phyloP scores from a whole-genome alignment of 2,329 filamentous ascomycete species.

The Apiospora aurea region DNA sequence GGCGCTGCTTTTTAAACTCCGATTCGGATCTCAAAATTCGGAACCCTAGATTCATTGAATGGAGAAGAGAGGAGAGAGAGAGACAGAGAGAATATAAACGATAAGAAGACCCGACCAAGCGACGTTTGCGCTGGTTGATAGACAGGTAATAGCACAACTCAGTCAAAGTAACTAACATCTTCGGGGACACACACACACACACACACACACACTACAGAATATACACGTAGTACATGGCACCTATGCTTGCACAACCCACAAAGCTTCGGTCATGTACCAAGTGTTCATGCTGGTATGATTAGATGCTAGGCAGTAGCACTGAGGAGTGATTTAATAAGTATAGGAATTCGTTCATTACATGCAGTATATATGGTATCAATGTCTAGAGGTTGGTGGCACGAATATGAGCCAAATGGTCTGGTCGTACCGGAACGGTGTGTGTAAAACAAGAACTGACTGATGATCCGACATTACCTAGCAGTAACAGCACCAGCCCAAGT shows the following conservation, averaged over 20 bases:
- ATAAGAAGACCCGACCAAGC: background rate
- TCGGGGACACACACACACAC: too few relatives aligned
- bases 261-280: background rate
- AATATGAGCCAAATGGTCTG: slow-evolving; percentile 8
- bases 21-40: background rate
- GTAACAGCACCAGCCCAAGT: slow-evolving; percentile 19
- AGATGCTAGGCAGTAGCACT: background rate
- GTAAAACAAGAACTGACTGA: slow-evolving; percentile 20
- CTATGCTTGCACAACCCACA: background rate
- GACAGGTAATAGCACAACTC: background rate
- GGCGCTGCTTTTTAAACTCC: background rate
- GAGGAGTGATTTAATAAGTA: background rate
- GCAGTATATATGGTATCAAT: slow-evolving; percentile 7
- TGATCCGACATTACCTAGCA: slow-evolving; percentile 22
- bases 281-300: background rate
- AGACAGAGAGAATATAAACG: background rate
- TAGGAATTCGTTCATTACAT: slow-evolving; percentile 1
- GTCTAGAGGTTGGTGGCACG: background rate
- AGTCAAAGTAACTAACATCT: background rate
- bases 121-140: background rate
- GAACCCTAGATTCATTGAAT: background rate
- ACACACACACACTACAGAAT: background rate
- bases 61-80: background rate
- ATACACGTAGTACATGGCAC: background rate
- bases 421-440: background rate